Evolutionary conservation across 495 filamentous ascomycete genomes (phyloP), one percentile per base, ranked within the genome.

Genomic region (Podospora appendiculata): DNA sequence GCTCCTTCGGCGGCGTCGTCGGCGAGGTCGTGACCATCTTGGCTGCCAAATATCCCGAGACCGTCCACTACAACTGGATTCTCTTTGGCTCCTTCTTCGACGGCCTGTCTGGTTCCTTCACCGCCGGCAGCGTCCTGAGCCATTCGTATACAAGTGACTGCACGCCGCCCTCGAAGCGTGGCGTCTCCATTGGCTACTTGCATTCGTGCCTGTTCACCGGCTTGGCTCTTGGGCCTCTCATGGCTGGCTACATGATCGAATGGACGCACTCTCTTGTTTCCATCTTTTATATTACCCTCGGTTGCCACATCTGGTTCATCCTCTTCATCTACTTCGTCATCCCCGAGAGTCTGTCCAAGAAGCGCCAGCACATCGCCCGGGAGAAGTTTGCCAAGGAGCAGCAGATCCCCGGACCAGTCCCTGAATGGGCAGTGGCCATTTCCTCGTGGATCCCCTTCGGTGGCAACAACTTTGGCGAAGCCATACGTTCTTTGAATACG

Each of bases 131-230:
- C 73, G 87, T 93, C 9, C 61, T 97, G 39, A 81, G 79, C 18
- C 81, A 91, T 60, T 86, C 92, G 0, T 98, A 97, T 64, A 86
- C 84, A 6, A 79, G 88, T 40, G 93, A 98, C 63, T 95, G 89
- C 67, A 92, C 93, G 11, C 72, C 83, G 13, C 87, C 89, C 0
- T 82, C 83, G 32, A 79, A 79, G 53, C 81, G 93, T 16, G 88
- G 84, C 44, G 85, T 93, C n/a, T 81, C 83, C 18, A 95, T 98
- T 65, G 90, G 87, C 3, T 89, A 88, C 57, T 86, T 95, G 54
- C 89, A 96, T 59, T 90, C 88, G 12, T 85, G 83, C 58, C 73
- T 98, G 13, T 98, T 95, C 61, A 76, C 79, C 8, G 93, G 93
- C 25, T 82, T 96, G 44, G 91, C 93, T 5, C 54, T 87, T 11